phyloP scores from a whole-genome alignment of 345 rosid genomes.

The Schrenkiella parvula region DNA sequence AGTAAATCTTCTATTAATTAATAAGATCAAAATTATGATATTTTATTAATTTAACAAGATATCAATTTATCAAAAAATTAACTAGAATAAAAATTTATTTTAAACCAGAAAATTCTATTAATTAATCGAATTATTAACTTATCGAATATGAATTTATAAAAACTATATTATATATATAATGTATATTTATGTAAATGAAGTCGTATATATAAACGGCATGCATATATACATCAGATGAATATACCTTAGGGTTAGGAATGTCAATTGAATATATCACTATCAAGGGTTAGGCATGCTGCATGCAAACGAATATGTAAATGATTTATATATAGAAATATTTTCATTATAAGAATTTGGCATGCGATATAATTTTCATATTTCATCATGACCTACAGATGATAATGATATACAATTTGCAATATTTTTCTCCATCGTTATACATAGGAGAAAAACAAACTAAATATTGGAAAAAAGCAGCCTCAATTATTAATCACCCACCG shows the following conservation, averaged over 20 bases:
- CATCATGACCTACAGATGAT: neutral
- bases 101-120: no score
- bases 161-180: no score
- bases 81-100: no score
- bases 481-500: constrained; percentile 1
- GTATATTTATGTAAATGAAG: no score
- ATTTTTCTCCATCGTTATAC: neutral
- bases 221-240: neutral
- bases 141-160: no score
- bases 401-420: neutral
- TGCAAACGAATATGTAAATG: neutral
- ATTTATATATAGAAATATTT: neutral
- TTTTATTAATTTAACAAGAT: no score
- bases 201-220: neutral
- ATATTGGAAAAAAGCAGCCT: neutral
- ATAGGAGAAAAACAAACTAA: neutral
- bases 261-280: neutral
- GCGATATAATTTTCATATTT: neutral
- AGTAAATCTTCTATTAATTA: no score
- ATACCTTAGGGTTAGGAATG: neutral
- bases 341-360: neutral
- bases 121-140: no score
- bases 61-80: no score
- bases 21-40: no score
- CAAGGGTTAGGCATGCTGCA: neutral